A percentile compares a stretch with the other conserved stretches of the same genome.
These are phyloP conservation scores for Cymodocea nodosa DNA, from an alignment of 116 monocot genomes.

Conservation along the genomic window DNA sequence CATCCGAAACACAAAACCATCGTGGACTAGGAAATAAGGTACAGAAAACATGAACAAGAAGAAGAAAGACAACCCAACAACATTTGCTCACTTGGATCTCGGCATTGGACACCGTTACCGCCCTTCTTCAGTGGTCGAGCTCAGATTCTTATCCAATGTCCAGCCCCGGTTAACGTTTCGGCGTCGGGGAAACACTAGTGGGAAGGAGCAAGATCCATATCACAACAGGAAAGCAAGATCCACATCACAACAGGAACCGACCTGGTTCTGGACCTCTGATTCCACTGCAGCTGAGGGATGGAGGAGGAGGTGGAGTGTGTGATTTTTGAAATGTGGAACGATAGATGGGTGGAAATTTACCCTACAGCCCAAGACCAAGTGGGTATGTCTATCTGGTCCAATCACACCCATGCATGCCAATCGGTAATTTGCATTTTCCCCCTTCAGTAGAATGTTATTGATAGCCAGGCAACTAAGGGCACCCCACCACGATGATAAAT, in stretches of 20 bases:
- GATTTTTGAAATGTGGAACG: no score
- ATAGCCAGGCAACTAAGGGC: no score
- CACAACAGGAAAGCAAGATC: neutral
- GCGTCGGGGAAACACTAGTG: neutral
- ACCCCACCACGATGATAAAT: no score
- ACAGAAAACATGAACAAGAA: neutral
- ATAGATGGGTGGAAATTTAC: no score
- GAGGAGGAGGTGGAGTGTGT: no score
- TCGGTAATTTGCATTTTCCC: no score
- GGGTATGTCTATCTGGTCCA: no score
- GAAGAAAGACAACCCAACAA: neutral
- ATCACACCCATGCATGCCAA: no score
- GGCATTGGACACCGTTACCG: constrained; percentile 1
- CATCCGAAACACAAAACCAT: neutral
- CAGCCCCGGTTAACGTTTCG: neutral
- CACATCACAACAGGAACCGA: neutral
- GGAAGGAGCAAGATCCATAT: constrained; percentile 1
- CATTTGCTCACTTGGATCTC: constrained; percentile 7
- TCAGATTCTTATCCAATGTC: neutral
- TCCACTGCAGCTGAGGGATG: no score
- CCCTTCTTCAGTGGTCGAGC: neutral
- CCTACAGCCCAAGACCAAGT: no score
- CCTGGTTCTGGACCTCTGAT: no score
- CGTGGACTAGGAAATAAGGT: neutral
- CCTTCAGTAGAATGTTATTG: no score